phyloP scores from a whole-genome alignment of 257 asterid species.

The Echium plantagineum region DNA sequence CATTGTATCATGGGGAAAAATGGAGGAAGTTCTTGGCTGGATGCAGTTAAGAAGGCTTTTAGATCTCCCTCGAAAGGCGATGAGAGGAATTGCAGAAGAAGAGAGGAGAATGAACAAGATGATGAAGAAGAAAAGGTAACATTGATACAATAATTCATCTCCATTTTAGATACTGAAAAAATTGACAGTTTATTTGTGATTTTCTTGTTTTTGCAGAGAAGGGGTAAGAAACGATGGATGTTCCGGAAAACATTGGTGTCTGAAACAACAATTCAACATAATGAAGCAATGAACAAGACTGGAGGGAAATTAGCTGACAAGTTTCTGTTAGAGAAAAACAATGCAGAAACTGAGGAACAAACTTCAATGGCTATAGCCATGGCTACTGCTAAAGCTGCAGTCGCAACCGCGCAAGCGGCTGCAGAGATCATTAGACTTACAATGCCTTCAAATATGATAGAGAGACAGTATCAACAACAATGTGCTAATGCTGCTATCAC shows the following conservation, averaged over 20 bases:
- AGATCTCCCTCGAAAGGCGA: slow-evolving; percentile 45
- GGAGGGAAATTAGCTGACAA: slow-evolving; percentile 12
- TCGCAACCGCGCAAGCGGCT: slow-evolving; percentile 42
- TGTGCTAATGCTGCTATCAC: slow-evolving; percentile 53
- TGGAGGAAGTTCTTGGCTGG: slow-evolving; percentile 56
- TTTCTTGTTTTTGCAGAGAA: slow-evolving; percentile 28
- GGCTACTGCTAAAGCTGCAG: slow-evolving; percentile 47
- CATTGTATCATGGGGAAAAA: slow-evolving; percentile 44
- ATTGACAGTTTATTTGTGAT: background rate
- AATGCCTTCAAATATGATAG: slow-evolving; percentile 14
- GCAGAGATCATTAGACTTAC: slow-evolving; percentile 34
- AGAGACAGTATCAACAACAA: slow-evolving; percentile 10
- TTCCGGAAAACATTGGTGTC: slow-evolving; percentile 27
- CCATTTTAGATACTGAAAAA: background rate
- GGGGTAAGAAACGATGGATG: slow-evolving; percentile 66
- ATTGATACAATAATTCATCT: background rate
- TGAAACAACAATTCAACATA: slow-evolving; percentile 58
- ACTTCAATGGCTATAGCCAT: slow-evolving; percentile 32
- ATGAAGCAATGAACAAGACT: slow-evolving; percentile 14
- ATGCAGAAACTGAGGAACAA: slow-evolving; percentile 12
- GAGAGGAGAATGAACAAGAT: slow-evolving; percentile 26
- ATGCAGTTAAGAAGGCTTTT: slow-evolving; percentile 60
- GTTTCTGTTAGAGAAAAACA: slow-evolving; percentile 8
- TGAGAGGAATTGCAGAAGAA: slow-evolving; percentile 26
- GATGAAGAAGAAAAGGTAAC: slow-evolving; percentile 51